Evolutionary conservation across 148 eudicot species (phyloP), one percentile per base, ranked within the genome.

Genomic region (Simmondsia chinensis): DNA sequence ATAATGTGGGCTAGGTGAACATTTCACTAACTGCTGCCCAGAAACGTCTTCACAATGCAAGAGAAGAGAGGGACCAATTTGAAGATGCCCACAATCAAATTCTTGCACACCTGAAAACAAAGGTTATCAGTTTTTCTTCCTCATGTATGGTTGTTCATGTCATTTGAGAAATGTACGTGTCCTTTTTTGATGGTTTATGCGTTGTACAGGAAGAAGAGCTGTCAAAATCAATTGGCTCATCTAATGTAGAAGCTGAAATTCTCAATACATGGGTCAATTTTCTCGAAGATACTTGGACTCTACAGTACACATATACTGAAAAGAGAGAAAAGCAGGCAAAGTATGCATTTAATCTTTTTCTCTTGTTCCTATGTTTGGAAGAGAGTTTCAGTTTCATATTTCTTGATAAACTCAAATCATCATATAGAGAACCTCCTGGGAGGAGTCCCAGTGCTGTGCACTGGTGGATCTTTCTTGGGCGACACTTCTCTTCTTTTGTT

Each of bases 281-380:
- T 59, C 75, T 93, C 68, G 94, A 86, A 60, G 94, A 93, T 65
- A 73, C 99, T 20, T 93, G 96, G 96, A 66, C 60, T 71, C 80
- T 93, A 18, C 99, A 82, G 56, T 59, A 74, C 54, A 60, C 79
- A 22, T 64, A 64, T 37, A 43, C 70, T 19, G 96, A 82, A 71
- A 56, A 72, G 11, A 80, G 77, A 65, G 89, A 79, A 56, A 75
- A 93, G 50, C 75, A 79, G 63, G 64, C 74, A 28, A 75, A 58
- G 99, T 93, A 73, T 65, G 83, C 66, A 14, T 21, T 11, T 47
- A 36, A 4, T 21, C 11, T 46, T 45, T 47, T 45, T 9, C 13
- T 22, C 27, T 4, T 21, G n/a, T 42, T 42, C n/a, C 6, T 9
- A 22, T 42, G 46, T 9, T 22, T 28, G 31, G 9, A 5, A 28